Evolutionary conservation across 139 green algal species (phyloP).

Genomic region (Penium margaritaceum): DNA sequence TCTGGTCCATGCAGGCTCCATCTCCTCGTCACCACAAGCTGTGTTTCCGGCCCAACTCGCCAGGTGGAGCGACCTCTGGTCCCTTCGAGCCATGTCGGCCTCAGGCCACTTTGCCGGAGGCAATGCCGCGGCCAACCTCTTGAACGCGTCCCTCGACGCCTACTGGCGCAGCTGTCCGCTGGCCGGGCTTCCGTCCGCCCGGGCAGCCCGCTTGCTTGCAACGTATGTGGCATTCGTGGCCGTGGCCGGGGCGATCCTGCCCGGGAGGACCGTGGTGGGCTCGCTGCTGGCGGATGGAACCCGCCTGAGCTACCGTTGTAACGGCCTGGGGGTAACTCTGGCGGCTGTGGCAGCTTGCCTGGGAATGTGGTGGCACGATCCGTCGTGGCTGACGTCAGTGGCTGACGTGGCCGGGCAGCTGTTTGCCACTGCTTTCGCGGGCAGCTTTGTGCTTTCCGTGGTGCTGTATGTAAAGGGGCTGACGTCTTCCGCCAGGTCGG

Average conservation of each 20-base stretch:
- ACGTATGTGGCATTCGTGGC: constrained; percentile 3
- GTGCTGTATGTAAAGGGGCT: background rate
- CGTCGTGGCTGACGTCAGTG: constrained; percentile 5
- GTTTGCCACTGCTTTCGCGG: constrained; percentile 24
- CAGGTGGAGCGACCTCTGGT: no score
- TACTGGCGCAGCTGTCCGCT: no score
- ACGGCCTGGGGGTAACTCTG: constrained; percentile 2
- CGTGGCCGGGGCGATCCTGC: constrained; percentile 7
- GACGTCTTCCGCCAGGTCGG: background rate
- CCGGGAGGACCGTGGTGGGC: background rate
- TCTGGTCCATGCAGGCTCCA: no score
- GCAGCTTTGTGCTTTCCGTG: background rate
- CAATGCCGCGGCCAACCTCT: no score
- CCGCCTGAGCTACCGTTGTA: constrained; percentile 27
- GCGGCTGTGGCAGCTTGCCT: background rate
- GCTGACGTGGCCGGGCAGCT: constrained; percentile 30
- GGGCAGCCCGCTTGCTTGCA: no score
- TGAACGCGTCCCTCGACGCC: no score
- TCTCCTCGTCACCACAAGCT: no score
- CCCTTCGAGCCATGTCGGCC: no score
- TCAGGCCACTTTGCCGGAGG: no score
- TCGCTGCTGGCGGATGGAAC: constrained; percentile 4
- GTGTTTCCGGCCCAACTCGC: no score
- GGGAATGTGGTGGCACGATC: background rate
- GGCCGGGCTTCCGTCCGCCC: no score